phyloP scores from a whole-genome alignment of 2,329 filamentous ascomycete genomes.

The Mollisiaceae sp. region DNA sequence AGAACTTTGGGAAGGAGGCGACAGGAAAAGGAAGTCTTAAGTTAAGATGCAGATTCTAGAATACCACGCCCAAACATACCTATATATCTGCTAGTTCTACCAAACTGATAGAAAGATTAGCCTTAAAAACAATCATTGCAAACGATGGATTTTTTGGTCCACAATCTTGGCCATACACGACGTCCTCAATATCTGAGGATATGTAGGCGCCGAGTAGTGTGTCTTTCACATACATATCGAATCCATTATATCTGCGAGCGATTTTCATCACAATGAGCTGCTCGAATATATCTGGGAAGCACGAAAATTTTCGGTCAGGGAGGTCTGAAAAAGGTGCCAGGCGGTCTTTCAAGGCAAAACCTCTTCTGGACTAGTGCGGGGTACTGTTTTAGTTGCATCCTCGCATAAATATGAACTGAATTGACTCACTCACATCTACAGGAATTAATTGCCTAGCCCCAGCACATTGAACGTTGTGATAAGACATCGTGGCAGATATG shows the following conservation, averaged over 20 bases:
- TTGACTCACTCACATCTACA: background rate
- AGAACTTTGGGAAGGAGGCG: no score
- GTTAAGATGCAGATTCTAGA: background rate
- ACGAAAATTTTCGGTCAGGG: background rate
- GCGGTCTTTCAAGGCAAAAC: background rate
- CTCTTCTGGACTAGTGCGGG: background rate
- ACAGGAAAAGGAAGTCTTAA: no score
- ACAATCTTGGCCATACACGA: no score
- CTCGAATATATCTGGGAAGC: background rate
- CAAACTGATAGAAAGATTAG: no score
- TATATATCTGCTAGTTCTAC: no score
- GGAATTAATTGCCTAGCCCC: background rate
- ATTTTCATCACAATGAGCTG: background rate
- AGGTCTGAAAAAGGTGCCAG: background rate
- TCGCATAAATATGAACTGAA: no score
- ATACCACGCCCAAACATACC: no score
- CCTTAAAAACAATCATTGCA: no score
- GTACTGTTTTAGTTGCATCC: constrained; percentile 11
- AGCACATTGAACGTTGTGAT: background rate
- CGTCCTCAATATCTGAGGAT: no score
- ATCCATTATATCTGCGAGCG: background rate
- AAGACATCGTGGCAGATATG: constrained; percentile 52
- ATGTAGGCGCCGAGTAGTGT: no score
- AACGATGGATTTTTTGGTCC: no score
- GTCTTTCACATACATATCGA: background rate